Evolutionary conservation across 1,139 yeast species (phyloP).

Genomic region (Ogataea hybrid): DNA sequence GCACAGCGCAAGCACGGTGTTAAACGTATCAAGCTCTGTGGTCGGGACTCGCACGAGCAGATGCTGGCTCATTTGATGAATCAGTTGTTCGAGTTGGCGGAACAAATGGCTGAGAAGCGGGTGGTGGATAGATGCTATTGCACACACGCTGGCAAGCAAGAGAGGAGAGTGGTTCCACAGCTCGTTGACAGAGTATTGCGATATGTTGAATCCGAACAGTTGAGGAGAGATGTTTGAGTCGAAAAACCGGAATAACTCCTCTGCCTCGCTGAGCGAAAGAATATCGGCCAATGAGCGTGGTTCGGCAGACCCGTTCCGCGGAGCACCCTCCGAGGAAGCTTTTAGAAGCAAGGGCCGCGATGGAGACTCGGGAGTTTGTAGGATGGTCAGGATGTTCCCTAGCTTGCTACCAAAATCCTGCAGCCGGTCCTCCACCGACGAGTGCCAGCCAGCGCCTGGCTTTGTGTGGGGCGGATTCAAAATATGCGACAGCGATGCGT

Average conservation of each 20-base stretch:
- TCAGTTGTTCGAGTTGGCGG: constrained; percentile 39
- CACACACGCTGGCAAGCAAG: constrained; percentile 58
- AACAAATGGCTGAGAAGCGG: constrained; percentile 43
- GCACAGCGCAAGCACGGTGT: constrained; percentile 60
- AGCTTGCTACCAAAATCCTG: constrained; percentile 30
- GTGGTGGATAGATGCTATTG: constrained; percentile 65
- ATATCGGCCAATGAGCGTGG: constrained; percentile 18
- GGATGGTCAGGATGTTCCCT: constrained; percentile 25
- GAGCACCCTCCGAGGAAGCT: constrained; percentile 2
- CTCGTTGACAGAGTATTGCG: constrained; percentile 46
- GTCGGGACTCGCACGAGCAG: constrained; percentile 38
- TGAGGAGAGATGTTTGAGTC: constrained; percentile 60
- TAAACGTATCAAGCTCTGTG: constrained; percentile 50
- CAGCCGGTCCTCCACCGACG: constrained; percentile 37
- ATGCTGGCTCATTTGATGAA: constrained; percentile 47
- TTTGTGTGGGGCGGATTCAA: constrained; percentile 2
- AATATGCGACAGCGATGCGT: constrained; percentile 1
- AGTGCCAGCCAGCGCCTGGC: constrained; percentile 24
- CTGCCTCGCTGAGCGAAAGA: constrained; percentile 45
- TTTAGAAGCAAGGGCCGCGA: constrained; percentile 2
- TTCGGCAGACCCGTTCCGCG: not conserved
- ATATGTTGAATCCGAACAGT: constrained; percentile 62
- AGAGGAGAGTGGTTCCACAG: constrained; percentile 61
- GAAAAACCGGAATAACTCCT: constrained; percentile 49
- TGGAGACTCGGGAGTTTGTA: constrained; percentile 15